Evolutionary conservation across 2,329 filamentous ascomycete species (phyloP).

Genomic region (Aspergillus hortae): DNA sequence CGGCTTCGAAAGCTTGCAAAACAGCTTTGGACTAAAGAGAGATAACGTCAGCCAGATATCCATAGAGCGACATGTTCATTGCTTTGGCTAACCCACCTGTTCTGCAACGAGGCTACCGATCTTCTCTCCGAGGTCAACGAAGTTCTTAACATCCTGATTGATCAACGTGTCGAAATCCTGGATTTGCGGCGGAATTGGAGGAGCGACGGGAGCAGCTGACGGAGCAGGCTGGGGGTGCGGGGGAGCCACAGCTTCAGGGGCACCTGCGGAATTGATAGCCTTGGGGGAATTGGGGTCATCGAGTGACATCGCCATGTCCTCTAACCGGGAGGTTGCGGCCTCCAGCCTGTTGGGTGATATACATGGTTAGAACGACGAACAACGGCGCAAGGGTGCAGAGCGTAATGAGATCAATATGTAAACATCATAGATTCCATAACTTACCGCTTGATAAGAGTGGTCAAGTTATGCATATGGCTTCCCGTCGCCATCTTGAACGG

Average conservation of each 20-base stretch:
- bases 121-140: slow-evolving; percentile 71
- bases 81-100: slow-evolving; percentile 56
- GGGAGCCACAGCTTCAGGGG: slow-evolving; percentile 20
- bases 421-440: slow-evolving; percentile 26
- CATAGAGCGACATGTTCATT: neutral
- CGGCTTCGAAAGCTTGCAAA: slow-evolving; percentile 69
- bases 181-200: slow-evolving; percentile 70
- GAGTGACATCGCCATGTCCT: slow-evolving; percentile 85
- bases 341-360: slow-evolving; percentile 70
- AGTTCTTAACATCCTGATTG: slow-evolving; percentile 68
- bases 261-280: slow-evolving; percentile 24
- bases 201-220: slow-evolving; percentile 48
- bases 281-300: slow-evolving; percentile 47
- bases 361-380: slow-evolving; percentile 35
- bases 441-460: slow-evolving; percentile 97
- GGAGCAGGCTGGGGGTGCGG: slow-evolving; percentile 32
- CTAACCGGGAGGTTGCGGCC: slow-evolving; percentile 90
- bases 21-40: slow-evolving; percentile 51
- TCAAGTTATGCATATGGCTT: slow-evolving; percentile 92
- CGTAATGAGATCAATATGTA: neutral
- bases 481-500: slow-evolving; percentile 58
- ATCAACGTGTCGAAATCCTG: slow-evolving; percentile 85
- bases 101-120: slow-evolving; percentile 75
- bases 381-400: neutral
- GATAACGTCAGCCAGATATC: slow-evolving; percentile 9